A percentile compares a stretch with the other conserved stretches of the same genome.
Conservation (phyloP, 1,284 basidiomycete genomes). For the Golubevia sp. region DNA sequence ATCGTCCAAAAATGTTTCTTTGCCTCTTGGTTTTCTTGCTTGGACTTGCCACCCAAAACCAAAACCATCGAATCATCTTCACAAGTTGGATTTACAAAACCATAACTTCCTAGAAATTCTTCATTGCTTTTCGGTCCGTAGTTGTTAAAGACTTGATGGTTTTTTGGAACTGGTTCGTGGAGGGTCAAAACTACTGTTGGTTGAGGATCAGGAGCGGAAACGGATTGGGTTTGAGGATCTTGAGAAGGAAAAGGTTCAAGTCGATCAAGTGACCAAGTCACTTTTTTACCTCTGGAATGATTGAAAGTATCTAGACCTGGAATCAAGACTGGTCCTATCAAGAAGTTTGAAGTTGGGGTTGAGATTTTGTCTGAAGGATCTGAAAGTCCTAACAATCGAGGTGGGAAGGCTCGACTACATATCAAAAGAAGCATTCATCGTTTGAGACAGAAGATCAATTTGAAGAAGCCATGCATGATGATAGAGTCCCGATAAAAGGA, state of each 20-base stretch:
- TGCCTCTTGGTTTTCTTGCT: neutral
- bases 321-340: slow-evolving; percentile 35
- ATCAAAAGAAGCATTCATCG: neutral
- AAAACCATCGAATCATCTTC: slow-evolving; percentile 41
- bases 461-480: too few relatives aligned
- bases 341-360: too few relatives aligned
- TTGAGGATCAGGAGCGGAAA: neutral
- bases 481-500: too few relatives aligned
- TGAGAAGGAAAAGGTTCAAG: neutral
- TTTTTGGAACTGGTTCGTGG: neutral
- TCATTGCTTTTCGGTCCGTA: slow-evolving; percentile 58
- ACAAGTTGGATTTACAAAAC: slow-evolving; percentile 25
- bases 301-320: slow-evolving; percentile 51
- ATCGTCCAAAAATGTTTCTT: neutral
- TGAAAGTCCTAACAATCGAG: slow-evolving; percentile 22
- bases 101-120: slow-evolving; percentile 44
- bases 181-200: slow-evolving; percentile 6
- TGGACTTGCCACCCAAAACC: slow-evolving; percentile 7
- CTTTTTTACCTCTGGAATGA: slow-evolving; percentile 32
- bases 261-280: slow-evolving; percentile 32
- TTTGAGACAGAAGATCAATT: too few relatives aligned
- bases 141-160: slow-evolving; percentile 47
- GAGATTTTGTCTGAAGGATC: too few relatives aligned
- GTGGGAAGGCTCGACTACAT: slow-evolving; percentile 44
- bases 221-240: neutral